phyloP scores from a whole-genome alignment of 176 grass and related monocot genomes.

The Luzula sylvatica region DNA sequence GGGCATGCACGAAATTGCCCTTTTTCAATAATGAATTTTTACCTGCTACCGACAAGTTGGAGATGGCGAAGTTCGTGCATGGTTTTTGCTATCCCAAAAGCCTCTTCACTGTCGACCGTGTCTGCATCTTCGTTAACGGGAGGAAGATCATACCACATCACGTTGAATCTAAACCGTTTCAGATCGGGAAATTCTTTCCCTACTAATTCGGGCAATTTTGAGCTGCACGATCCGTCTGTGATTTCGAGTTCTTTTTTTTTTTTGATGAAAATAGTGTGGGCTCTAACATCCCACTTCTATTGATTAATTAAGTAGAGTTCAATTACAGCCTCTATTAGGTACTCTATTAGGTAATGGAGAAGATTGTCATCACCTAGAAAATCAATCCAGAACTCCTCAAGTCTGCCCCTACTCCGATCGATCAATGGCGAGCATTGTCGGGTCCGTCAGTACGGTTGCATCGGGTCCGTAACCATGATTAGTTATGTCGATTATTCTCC shows the following conservation, averaged over 20 bases:
- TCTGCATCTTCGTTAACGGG: too few species aligned
- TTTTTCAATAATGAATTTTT: neutral
- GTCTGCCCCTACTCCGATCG: slow-evolving; percentile 4
- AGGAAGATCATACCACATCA: too few species aligned
- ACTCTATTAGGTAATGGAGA: neutral
- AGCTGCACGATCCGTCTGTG: too few species aligned
- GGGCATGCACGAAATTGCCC: too few species aligned
- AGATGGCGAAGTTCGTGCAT: slow-evolving; percentile 10
- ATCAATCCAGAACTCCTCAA: slow-evolving; percentile 8
- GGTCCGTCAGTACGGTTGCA: neutral
- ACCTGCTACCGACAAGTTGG: slow-evolving; percentile 4
- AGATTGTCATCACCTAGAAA: neutral
- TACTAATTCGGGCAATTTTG: too few species aligned
- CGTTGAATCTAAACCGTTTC: too few species aligned
- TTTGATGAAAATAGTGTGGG: neutral
- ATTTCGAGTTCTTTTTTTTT: neutral
- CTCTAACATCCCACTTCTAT: neutral
- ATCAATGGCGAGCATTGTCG: slow-evolving; percentile 18
- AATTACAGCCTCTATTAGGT: neutral
- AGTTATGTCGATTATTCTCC: slow-evolving; percentile 17
- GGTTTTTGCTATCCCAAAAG: slow-evolving; percentile 8
- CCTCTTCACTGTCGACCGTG: neutral
- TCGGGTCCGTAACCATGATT: slow-evolving; percentile 4
- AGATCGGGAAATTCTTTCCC: too few species aligned
- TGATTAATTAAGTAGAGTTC: neutral